Evolutionary conservation across 148 eudicot species (phyloP), one percentile per base, ranked within the genome.

Genomic region (Pharnaceum exiguum): DNA sequence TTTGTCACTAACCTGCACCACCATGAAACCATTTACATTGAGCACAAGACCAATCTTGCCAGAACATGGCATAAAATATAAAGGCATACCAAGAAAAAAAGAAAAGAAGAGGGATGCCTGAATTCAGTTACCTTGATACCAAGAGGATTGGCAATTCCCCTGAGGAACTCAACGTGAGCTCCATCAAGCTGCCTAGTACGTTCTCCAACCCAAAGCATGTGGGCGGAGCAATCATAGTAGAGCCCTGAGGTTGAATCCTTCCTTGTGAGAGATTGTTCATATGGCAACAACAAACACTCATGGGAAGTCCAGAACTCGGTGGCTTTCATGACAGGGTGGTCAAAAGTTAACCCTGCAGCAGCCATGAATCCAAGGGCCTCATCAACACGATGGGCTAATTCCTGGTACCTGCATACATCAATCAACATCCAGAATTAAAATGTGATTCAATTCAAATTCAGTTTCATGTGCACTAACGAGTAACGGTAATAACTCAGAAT

Each of bases 251-350:
- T 90, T 30, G 97, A 90, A 63, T 90, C 97, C 63, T 72, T 43
- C 62, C 97, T 82, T 7, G 97, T 90, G 43, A 90, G 85, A 59
- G 95, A 52, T 47, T 90, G 97, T 67, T 90, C 97, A 59, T 90
- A 90, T 43, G 97, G 97, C 71, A 90, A 71, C 63, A 73, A 81
- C 69, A 90, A 69, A 63, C 97, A 90, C 70, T 90, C 97, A 55
- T 90, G 97, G 16, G 97, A 90, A 30, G 97, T 90, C 95, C 95
- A 90, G 53, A 90, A 90, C 47, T 90, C 97, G 4, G 97, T 90
- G 22, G 89, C 81, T 53, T 70, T 75, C 97, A 90, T 82, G 39
- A 82, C 53, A 46, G 97, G 89, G 55, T 90, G 91, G 42, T 90
- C 97, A 30, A 80, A 75, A 0, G 97, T 86, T 22, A 90, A 89